Base-by-base conservation (phyloP, 1,139 yeast genomes). In the Chernovozyma sophiae-reginae region DNA sequence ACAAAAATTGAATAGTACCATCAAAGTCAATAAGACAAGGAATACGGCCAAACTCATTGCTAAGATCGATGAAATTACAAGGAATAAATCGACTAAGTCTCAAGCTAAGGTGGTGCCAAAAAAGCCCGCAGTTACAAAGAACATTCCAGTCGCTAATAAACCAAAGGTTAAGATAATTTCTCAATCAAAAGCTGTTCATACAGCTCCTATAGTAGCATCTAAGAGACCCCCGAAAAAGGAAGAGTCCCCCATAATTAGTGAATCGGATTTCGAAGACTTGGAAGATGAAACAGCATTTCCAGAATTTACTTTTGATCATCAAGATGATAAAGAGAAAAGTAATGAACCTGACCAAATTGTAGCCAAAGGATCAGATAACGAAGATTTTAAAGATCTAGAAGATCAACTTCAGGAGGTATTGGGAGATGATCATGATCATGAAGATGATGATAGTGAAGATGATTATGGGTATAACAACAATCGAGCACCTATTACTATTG, bases 321-420 rank as follows among this genome's bases (percentile, higher is more conserved):
- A 24, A 14, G 31, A 31, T 7, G 25, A 27, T 13, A 13, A 25
- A 17, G 32, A 16, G 13, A n/a, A 30, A 15, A 17, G 29, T 20
- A 10, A 20, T 20, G 10, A 20, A 10, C 10, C 23, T 7, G 10
- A 20, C 7, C 27, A 11, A 25, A 13, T 25, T 5, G 27, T 7
- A 5, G 31, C 8, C 13, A 30, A 20, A 25, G 31, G 17, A 28
- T 27, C 33, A 34, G 48, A 43, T 40, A 70, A 62, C 30, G 74
- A 69, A 45, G 75, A 69, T 22, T 70, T 69, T 42, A 61, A 65
- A 33, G 74, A 68, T 41, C 54, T 70, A 28, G 76, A 70, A 42
- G 68, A 68, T 42, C 72, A 69, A 45, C 51, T 70, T 27, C 62
- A 68, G 40, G 73, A 69, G 45, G 72, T 68, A 2, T 47, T 70